Percentiles rank a stretch among this genome's conserved stretches.
These are phyloP conservation scores for Pseudogymnoascus sp. DNA, from an alignment of 2,329 filamentous ascomycete species.

Conservation along the genomic window DNA sequence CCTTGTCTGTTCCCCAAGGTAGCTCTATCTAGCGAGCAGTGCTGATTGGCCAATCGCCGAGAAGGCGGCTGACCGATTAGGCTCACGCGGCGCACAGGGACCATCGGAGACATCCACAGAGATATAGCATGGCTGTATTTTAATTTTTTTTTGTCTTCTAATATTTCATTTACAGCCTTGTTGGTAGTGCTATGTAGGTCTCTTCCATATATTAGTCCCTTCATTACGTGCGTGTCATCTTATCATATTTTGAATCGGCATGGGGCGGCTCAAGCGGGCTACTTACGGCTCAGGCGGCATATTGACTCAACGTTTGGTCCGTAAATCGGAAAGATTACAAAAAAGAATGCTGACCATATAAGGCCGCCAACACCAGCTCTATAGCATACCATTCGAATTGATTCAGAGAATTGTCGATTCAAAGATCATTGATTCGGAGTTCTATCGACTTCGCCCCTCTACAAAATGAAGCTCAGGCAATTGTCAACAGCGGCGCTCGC, in stretches of 20 bases:
- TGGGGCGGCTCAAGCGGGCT: conserved; percentile 6
- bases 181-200: not conserved
- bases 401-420: conserved; percentile 1
- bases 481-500: not conserved
- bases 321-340: conserved; percentile 2
- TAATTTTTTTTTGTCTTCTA: not conserved
- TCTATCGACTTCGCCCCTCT: not conserved
- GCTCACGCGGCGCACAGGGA: not conserved
- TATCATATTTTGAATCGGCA: not conserved
- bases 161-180: not conserved
- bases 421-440: not conserved
- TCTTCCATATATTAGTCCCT: not conserved
- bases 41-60: not conserved
- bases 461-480: conserved; percentile 8
- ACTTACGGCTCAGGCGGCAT: not conserved
- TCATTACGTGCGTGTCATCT: not conserved
- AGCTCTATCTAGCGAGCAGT: not conserved
- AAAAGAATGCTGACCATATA: conserved; percentile 4
- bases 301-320: conserved; percentile 5
- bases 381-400: not conserved
- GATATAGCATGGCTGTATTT: not conserved
- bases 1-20: conserved; percentile 7
- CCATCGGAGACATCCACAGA: conserved; percentile 2
- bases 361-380: not conserved
- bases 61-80: not conserved